Base-by-base conservation (phyloP, 169 alveolate genomes). In the Plasmodium yoelii region DNA sequence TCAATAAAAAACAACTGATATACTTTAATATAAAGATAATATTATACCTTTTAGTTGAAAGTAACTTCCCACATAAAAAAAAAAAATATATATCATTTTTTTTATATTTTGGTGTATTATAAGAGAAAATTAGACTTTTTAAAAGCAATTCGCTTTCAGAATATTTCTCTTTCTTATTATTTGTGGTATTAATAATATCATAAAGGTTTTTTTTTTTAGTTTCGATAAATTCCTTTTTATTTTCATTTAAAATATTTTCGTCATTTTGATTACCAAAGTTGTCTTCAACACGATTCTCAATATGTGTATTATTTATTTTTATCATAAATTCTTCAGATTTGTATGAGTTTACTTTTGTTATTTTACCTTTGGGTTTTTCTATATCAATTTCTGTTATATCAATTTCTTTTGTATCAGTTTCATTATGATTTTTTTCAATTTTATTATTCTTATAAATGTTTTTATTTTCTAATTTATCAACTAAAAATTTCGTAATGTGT, bases 61-160 rank as follows among this genome's bases (percentile, higher is more conserved):
- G 63, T 56, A 77, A 47, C 46, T 77, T 77, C 51, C 77, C 88
- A 26, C 88, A 77, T 56, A 77, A 42, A 64, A 77, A 77, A 44
- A 77, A 77, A 56, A 47, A 63, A 46, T 63, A 57, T 28, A 77
- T 44, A 26, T 64, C 65, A 49, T 77, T 59, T 77, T 44, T 77
- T 77, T 42, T 61, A 77, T 77, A 28, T 13, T 77, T 77, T 64
- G 88, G 77, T 34, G 55, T 63, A 69, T 77, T 77, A n/a, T 8
- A 10, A 63, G 67, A 57, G 22, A 77, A 77, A 7, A 55, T 60
- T 46, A 77, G 46, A n/a, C 46, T 77, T 13, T 51, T 77, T 22
- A 63, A 15, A 34, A 77, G 65, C 28, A 47, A 77, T 24, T 77
- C 88, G 39, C 73, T 46, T 68, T 28, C 19, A 18, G 77, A 56